Percentiles rank a stretch among this genome's conserved stretches.
phyloP scores from a whole-genome alignment of 768 basidiomycete genomes.

The Paxillus involutus region DNA sequence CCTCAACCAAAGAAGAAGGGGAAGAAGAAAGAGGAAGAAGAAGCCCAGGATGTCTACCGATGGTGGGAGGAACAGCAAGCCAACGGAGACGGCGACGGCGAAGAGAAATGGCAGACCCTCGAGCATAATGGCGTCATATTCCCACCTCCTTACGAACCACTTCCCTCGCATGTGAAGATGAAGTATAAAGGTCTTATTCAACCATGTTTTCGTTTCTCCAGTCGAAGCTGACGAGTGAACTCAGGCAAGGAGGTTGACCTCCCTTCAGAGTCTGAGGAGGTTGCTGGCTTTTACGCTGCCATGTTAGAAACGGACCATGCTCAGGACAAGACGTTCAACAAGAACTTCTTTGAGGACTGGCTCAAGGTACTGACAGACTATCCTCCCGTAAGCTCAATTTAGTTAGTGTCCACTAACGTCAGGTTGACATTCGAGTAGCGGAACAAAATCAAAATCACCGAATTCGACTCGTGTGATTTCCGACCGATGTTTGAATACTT shows the following conservation, averaged over 20 bases:
- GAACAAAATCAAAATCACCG: slow-evolving; percentile 71
- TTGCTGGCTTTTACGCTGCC: slow-evolving; percentile 93
- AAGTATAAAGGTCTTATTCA: slow-evolving; percentile 79
- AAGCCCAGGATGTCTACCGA: slow-evolving; percentile 66
- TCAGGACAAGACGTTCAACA: slow-evolving; percentile 82
- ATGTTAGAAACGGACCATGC: slow-evolving; percentile 93
- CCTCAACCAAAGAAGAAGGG: slow-evolving; percentile 55
- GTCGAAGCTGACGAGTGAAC: slow-evolving; percentile 16
- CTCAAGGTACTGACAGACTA: slow-evolving; percentile 69
- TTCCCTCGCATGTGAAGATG: slow-evolving; percentile 87
- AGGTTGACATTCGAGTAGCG: slow-evolving; percentile 39
- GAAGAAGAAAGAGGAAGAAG: slow-evolving; percentile 56
- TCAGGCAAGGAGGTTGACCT: slow-evolving; percentile 79
- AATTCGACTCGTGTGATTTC: slow-evolving; percentile 87
- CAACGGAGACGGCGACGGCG: slow-evolving; percentile 59
- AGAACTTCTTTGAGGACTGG: slow-evolving; percentile 96
- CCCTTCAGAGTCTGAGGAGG: slow-evolving; percentile 88
- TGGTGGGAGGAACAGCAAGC: slow-evolving; percentile 85
- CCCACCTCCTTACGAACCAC: slow-evolving; percentile 88
- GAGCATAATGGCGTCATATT: slow-evolving; percentile 95
- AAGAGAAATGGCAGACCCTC: slow-evolving; percentile 91
- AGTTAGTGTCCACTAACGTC: slow-evolving; percentile 2
- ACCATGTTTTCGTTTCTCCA: slow-evolving; percentile 8
- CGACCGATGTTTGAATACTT: slow-evolving; percentile 92
- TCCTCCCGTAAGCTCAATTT: slow-evolving; percentile 69